These are phyloP conservation scores for Papiliotrema flavescens DNA, from an alignment of 1,284 basidiomycete genomes.

Conservation along the genomic window DNA sequence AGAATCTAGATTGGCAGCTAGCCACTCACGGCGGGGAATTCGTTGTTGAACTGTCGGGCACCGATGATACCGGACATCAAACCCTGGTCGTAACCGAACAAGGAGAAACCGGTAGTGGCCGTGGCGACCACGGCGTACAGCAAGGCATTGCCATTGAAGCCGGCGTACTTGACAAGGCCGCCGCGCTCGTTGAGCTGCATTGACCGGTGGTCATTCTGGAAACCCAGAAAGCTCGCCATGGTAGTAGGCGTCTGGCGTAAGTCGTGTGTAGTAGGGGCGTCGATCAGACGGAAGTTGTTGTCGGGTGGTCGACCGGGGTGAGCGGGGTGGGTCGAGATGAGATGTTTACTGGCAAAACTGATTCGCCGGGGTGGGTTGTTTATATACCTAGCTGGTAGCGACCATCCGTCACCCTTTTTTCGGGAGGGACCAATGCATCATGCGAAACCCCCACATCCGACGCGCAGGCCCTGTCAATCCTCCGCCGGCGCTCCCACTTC, in stretches of 20 bases:
- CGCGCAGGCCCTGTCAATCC: too few species aligned
- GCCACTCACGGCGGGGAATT: constrained; percentile 41
- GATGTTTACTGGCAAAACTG: background rate
- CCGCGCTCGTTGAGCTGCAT: constrained; percentile 5
- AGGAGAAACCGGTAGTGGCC: constrained; percentile 40
- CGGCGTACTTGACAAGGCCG: constrained; percentile 33
- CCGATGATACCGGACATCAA: constrained; percentile 50
- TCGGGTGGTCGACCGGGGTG: too few species aligned
- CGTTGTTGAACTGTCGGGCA: constrained; percentile 46
- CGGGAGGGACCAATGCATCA: too few species aligned
- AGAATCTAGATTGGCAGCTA: background rate
- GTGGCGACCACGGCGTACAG: constrained; percentile 40
- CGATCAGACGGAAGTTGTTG: background rate
- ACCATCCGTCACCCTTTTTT: too few species aligned
- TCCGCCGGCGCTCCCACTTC: too few species aligned
- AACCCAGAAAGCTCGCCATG: background rate
- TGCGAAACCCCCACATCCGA: too few species aligned
- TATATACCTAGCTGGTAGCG: background rate
- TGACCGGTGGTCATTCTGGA: constrained; percentile 2
- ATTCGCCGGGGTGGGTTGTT: background rate
- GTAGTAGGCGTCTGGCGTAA: background rate
- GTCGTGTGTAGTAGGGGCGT: background rate
- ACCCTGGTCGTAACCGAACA: constrained; percentile 47
- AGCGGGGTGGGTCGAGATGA: background rate
- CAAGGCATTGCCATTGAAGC: constrained; percentile 36